Evolutionary conservation across 306 rosid genomes (phyloP).

Genomic region (Hippophae tibetana): DNA sequence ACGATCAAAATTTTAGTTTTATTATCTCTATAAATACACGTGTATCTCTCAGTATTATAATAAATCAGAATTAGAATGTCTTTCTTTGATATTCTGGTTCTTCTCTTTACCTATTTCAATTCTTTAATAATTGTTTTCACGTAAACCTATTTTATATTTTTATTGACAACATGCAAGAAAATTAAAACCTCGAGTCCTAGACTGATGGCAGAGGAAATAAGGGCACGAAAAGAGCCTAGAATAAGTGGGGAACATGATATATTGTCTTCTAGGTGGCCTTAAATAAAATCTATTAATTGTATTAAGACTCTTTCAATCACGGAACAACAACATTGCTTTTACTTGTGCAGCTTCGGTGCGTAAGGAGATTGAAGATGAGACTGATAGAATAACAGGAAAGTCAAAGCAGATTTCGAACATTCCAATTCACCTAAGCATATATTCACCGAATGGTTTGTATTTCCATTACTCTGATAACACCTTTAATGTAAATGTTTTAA

Average conservation of each 20-base stretch:
- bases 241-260: background rate
- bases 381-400: slow-evolving; percentile 95
- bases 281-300: background rate
- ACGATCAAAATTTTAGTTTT: too few species aligned
- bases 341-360: slow-evolving; percentile 70
- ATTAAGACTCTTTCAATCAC: background rate
- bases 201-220: too few species aligned
- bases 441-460: slow-evolving; percentile 88
- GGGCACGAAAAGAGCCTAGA: background rate
- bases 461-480: slow-evolving; percentile 14
- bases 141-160: too few species aligned
- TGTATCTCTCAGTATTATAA: too few species aligned
- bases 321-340: slow-evolving; percentile 9
- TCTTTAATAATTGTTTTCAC: too few species aligned
- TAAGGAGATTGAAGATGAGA: slow-evolving; percentile 90
- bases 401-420: slow-evolving; percentile 75
- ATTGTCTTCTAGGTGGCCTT: background rate
- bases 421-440: slow-evolving; percentile 97
- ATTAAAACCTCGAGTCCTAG: too few species aligned
- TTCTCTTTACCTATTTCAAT: too few species aligned
- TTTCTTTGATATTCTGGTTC: too few species aligned
- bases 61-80: too few species aligned
- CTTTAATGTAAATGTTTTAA: slow-evolving; percentile 10
- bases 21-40: too few species aligned
- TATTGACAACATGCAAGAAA: too few species aligned